Percentiles rank a stretch among this genome's conserved stretches.
phyloP scores from a whole-genome alignment of 352 stramenopile genomes.

The Phytophthora colocasiae region DNA sequence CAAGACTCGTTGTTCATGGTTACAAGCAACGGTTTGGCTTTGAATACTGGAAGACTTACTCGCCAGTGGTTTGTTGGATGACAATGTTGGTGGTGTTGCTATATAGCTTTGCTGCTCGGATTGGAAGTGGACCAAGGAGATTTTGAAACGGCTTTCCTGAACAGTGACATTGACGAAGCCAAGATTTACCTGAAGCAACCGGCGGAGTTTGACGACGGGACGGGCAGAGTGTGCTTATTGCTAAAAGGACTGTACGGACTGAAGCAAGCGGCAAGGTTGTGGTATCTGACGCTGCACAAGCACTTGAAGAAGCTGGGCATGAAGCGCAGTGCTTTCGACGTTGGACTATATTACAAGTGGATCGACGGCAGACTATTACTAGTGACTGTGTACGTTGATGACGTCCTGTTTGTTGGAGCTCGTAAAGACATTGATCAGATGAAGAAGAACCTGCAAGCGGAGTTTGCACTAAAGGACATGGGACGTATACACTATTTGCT shows the following conservation, averaged over 20 bases:
- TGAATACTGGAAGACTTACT: constrained; percentile 12
- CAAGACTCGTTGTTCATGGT: not conserved
- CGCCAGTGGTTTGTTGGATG: not conserved
- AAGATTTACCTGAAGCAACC: not conserved
- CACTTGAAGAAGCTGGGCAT: not conserved
- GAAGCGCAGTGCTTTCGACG: no score
- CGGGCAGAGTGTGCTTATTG: not conserved
- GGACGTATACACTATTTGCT: constrained; percentile 1
- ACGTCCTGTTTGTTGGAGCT: constrained; percentile 10
- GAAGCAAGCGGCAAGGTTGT: not conserved
- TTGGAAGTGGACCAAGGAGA: not conserved
- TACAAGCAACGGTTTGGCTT: constrained; percentile 9
- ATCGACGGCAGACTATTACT: constrained; percentile 3
- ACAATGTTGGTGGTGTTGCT: not conserved
- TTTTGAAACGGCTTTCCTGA: not conserved
- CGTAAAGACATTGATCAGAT: constrained; percentile 1
- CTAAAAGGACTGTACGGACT: not conserved
- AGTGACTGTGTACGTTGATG: constrained; percentile 9
- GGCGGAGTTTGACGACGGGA: not conserved
- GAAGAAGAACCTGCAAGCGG: not conserved
- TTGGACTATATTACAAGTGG: not conserved
- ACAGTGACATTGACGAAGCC: not conserved
- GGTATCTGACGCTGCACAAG: not conserved
- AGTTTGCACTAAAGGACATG: constrained; percentile 11
- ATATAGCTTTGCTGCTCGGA: not conserved